Conservation (phyloP, 116 monocot genomes). For the Cymodocea nodosa region DNA sequence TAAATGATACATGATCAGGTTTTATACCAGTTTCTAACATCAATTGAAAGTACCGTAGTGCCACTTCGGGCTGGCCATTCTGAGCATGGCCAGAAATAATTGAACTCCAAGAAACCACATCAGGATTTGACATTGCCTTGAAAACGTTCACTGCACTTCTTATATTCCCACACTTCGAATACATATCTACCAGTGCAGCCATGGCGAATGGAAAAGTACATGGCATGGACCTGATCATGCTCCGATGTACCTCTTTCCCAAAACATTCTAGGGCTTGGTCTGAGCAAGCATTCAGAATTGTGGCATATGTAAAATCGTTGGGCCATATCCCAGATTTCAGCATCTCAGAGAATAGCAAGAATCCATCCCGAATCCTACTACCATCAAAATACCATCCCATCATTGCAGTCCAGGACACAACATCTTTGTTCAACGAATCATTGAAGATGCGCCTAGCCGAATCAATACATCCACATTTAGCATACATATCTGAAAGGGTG, state of each 20-base stretch:
- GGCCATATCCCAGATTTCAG: constrained; percentile 29
- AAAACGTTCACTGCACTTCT: constrained; percentile 37
- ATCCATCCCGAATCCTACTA: constrained; percentile 31
- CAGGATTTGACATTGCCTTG: constrained; percentile 36
- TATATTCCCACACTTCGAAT: constrained; percentile 71
- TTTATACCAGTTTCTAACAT: constrained; percentile 45
- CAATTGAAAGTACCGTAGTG: constrained; percentile 39
- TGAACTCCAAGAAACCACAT: constrained; percentile 75
- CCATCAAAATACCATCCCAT: constrained; percentile 65
- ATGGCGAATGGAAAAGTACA: constrained; percentile 37
- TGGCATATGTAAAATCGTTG: constrained; percentile 71
- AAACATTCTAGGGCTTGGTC: constrained; percentile 26
- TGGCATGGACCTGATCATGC: constrained; percentile 39
- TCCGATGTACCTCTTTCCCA: constrained; percentile 59
- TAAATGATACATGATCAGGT: constrained; percentile 68
- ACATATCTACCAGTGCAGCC: constrained; percentile 65
- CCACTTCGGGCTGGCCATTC: constrained; percentile 60
- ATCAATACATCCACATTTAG: constrained; percentile 52
- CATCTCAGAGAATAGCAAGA: constrained; percentile 52
- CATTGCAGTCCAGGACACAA: constrained; percentile 82
- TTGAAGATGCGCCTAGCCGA: constrained; percentile 58
- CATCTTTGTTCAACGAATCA: constrained; percentile 33
- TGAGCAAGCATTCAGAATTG: constrained; percentile 47
- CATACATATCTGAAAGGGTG: constrained; percentile 66
- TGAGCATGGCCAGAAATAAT: constrained; percentile 61